A percentile compares a stretch with the other conserved stretches of the same genome.
Evolutionary conservation across 805 yeast genomes (phyloP).

Genomic region (Torulaspora quercuum): DNA sequence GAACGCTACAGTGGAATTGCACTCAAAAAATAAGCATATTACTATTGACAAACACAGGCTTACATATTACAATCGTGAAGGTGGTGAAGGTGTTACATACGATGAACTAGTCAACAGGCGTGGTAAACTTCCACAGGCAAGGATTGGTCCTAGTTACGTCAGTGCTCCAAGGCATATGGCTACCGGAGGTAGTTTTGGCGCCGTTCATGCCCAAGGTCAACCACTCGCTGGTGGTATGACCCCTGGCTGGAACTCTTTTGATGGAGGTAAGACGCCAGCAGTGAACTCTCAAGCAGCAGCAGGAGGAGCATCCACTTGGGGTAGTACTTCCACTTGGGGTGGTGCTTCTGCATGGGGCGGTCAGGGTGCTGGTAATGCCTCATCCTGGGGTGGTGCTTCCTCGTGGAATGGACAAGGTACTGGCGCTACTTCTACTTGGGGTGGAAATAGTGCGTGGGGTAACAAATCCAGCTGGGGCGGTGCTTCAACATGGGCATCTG

Average conservation of each 20-base stretch:
- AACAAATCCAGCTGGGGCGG: constrained; percentile 44
- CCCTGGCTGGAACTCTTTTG: constrained; percentile 54
- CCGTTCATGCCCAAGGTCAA: constrained; percentile 33
- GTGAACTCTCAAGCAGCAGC: constrained; percentile 34
- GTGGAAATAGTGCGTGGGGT: constrained; percentile 40
- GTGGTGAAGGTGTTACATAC: constrained; percentile 70
- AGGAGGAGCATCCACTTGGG: constrained; percentile 36
- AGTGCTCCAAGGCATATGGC: constrained; percentile 37
- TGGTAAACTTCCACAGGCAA: constrained; percentile 39
- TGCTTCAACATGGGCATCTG: constrained; percentile 46
- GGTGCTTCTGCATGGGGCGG: constrained; percentile 43
- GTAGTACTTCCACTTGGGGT: constrained; percentile 43
- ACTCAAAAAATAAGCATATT: constrained; percentile 83
- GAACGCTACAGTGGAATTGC: constrained; percentile 87
- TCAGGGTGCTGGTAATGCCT: constrained; percentile 27
- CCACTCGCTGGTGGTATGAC: constrained; percentile 45
- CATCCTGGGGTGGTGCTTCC: constrained; percentile 40
- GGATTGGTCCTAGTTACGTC: constrained; percentile 37
- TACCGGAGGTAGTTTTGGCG: constrained; percentile 34
- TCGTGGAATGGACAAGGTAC: constrained; percentile 42
- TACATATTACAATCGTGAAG: constrained; percentile 61
- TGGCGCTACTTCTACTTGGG: constrained; percentile 39
- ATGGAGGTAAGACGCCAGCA: constrained; percentile 47
- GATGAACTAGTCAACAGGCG: constrained; percentile 66
- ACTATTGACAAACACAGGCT: constrained; percentile 78